A percentile compares a stretch with the other conserved stretches of the same genome.
Evolutionary conservation across 2,329 filamentous ascomycete genomes (phyloP).

Genomic region (Xylaria sp.): DNA sequence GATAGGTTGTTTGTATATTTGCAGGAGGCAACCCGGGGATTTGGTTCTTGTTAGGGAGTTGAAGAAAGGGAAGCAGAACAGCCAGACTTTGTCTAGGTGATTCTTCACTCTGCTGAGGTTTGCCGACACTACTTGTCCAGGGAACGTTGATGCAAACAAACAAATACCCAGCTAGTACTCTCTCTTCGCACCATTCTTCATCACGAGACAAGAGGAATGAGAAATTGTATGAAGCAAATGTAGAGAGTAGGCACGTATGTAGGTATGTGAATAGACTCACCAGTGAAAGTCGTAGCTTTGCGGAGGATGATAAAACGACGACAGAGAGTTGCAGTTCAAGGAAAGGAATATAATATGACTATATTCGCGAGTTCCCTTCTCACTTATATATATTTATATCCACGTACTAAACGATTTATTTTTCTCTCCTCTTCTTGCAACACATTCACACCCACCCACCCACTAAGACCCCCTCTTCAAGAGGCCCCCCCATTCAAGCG

Average conservation of each 20-base stretch:
- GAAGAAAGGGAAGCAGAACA: neutral
- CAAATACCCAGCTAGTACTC: neutral
- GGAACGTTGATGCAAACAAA: neutral
- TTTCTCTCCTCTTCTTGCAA: neutral
- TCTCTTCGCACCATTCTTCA: neutral
- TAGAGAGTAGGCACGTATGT: neutral
- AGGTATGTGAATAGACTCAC: constrained; percentile 10
- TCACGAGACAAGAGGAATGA: neutral
- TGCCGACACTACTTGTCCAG: neutral
- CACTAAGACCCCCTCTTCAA: neutral
- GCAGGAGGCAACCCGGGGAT: neutral
- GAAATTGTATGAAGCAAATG: neutral
- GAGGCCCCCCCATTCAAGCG: constrained; percentile 22
- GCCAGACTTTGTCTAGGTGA: neutral
- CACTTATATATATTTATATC: constrained; percentile 33
- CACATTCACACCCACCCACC: neutral
- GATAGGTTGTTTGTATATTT: neutral
- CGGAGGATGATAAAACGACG: neutral
- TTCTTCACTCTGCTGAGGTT: neutral
- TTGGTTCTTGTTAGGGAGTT: neutral
- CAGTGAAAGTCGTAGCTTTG: constrained; percentile 2
- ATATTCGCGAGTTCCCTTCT: constrained; percentile 26
- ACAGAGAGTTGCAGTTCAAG: neutral
- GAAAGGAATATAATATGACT: neutral
- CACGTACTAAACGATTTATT: neutral